Conservation (phyloP, 495 filamentous ascomycete genomes). For the Neurospora pannonica region DNA sequence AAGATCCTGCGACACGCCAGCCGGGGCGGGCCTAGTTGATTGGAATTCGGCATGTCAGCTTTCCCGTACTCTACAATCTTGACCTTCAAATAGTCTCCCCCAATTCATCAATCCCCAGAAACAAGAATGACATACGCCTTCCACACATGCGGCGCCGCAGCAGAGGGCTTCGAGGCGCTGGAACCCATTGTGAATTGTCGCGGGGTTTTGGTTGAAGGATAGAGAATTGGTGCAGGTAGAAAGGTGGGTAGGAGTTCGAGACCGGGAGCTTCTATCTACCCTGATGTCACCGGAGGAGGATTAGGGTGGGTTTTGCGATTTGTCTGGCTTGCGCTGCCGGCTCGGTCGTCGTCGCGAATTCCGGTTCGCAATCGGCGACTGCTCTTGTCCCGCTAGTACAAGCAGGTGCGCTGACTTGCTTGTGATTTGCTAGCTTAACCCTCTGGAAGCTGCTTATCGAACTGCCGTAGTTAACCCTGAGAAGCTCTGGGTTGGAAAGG, state of each 20-base stretch:
- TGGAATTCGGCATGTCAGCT: conserved; percentile 3
- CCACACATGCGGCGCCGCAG: conserved; percentile 36
- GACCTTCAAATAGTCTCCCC: neutral
- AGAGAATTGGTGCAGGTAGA: neutral
- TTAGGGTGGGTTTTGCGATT: neutral
- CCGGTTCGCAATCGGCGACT: neutral
- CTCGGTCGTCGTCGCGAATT: neutral
- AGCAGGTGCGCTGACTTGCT: neutral
- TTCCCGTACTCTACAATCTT: neutral
- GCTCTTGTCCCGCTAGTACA: neutral
- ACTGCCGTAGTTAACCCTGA: neutral
- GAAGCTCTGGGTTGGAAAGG: neutral
- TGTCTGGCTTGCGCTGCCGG: neutral
- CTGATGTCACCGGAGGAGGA: neutral
- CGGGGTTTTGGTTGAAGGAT: neutral
- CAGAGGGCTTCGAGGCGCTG: conserved; percentile 38
- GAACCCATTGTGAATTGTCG: conserved; percentile 32
- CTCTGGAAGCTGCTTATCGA: neutral
- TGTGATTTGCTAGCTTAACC: neutral
- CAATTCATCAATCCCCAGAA: neutral
- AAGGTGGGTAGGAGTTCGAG: neutral
- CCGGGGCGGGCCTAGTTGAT: conserved; percentile 58
- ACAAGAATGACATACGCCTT: conserved; percentile 30
- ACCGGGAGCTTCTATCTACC: neutral
- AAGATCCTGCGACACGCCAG: conserved; percentile 79